Conservation (phyloP, 257 asterid species). For the Marsdenia floribunda region DNA sequence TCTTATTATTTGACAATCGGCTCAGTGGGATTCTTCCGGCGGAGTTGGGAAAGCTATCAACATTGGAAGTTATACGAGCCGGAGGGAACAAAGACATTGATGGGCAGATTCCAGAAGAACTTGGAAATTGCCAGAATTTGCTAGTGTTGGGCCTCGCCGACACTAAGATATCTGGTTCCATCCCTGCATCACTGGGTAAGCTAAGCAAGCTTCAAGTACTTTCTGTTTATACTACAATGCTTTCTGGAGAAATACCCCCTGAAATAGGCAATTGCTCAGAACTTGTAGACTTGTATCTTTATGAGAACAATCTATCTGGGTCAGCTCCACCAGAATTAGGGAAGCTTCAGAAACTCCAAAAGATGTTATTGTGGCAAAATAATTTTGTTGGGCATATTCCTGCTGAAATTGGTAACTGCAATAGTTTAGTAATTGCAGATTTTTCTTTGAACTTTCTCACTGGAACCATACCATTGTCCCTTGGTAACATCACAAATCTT, state of each 20-base stretch:
- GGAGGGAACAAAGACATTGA: conserved; percentile 68
- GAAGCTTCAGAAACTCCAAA: conserved; percentile 61
- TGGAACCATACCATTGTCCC: conserved; percentile 48
- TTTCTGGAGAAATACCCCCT: conserved; percentile 57
- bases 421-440: conserved; percentile 44
- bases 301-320: conserved; percentile 59
- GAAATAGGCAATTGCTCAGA: conserved; percentile 65
- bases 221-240: conserved; percentile 68
- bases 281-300: conserved; percentile 52
- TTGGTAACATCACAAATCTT: conserved; percentile 55
- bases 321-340: conserved; percentile 55
- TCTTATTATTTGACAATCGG: conserved; percentile 51
- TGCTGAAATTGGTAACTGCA: conserved; percentile 52
- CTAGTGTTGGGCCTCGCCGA: conserved; percentile 62
- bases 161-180: conserved; percentile 53
- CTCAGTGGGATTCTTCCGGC: conserved; percentile 50
- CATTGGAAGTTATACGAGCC: conserved; percentile 43
- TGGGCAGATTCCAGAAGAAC: conserved; percentile 54
- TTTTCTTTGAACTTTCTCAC: conserved; percentile 49
- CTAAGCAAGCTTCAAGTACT: conserved; percentile 46
- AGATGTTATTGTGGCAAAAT: conserved; percentile 62
- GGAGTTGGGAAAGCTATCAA: conserved; percentile 43
- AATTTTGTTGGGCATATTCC: conserved; percentile 52
- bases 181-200: conserved; percentile 55
- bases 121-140: conserved; percentile 48